Conservation (phyloP, 192 early-diverging fungal species). For the Coemansia sp. region DNA sequence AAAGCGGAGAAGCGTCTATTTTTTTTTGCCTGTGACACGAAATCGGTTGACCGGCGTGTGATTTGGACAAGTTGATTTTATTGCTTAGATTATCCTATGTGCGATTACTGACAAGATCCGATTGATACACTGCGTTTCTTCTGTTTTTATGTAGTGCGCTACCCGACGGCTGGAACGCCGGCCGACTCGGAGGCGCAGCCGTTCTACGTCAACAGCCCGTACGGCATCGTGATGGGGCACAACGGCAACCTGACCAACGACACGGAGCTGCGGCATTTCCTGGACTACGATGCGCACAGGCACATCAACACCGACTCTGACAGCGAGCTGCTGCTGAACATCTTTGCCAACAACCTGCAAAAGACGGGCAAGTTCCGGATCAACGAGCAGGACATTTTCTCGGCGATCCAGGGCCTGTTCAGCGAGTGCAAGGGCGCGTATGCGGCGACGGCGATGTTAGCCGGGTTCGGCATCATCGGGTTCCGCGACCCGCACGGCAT, state of each 20-base stretch:
- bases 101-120: too few relatives aligned
- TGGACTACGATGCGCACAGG: slow-evolving; percentile 95
- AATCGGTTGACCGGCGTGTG: too few relatives aligned
- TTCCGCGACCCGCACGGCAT: slow-evolving; percentile 96
- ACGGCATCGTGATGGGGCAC: slow-evolving; percentile 95
- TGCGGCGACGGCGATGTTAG: slow-evolving; percentile 95
- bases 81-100: too few relatives aligned
- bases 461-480: slow-evolving; percentile 95
- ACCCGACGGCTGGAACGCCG: slow-evolving; percentile 97
- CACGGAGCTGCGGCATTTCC: slow-evolving; percentile 78
- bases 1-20: neutral
- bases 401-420: slow-evolving; percentile 83
- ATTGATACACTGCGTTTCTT: too few relatives aligned
- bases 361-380: slow-evolving; percentile 95
- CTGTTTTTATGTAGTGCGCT: slow-evolving; percentile 72
- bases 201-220: slow-evolving; percentile 99
- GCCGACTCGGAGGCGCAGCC: slow-evolving; percentile 97
- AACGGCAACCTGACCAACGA: slow-evolving; percentile 99
- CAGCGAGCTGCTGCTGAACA: slow-evolving; percentile 96
- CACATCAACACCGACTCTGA: slow-evolving; percentile 99
- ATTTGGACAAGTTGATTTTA: too few relatives aligned
- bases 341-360: slow-evolving; percentile 96
- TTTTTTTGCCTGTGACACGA: too few relatives aligned
- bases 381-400: slow-evolving; percentile 98
- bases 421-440: slow-evolving; percentile 88